Base-by-base conservation (phyloP, 2,329 filamentous ascomycete species). In the Pseudomassariella vexata region DNA sequence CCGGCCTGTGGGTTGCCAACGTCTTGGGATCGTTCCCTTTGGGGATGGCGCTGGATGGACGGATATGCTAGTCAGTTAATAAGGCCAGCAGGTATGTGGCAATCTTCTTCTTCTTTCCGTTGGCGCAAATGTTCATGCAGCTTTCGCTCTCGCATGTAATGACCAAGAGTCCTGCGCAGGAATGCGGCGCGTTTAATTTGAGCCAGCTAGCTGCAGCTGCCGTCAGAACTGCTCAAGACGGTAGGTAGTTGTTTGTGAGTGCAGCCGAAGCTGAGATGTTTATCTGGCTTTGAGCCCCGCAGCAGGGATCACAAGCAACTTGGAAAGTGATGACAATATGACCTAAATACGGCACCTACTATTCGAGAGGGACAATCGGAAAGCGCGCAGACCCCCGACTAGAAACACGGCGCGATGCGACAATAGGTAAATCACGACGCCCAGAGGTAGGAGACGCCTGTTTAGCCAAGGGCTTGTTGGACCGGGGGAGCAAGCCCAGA, bases 401-500 rank as follows among this genome's bases (percentile, higher is more conserved):
- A 28, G 26, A 28, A 15, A 28, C 14, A 19, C 30, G 22, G 28
- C 24, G 32, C 28, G 24, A 38, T 31, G 32, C 14, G 32, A 38
- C 24, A 19, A 32, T n/a, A n/a, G 32, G 32, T 24, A 24, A 35
- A 27, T 27, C 28, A 28, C 20, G 19, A 33, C 17, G 31, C 36
- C 35, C 30, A 36, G 35, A 36, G 38, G 39, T n/a, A n/a, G n/a
- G n/a, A n/a, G 25, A 19, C 26, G 24, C 26, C 24, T 16, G 15
- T 19, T 23, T 11, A 19, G 19, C 21, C 28, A 31, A 27, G 25
- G 34, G 29, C 21, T 34, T 26, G 25, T 26, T 28, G 40, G 36
- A 36, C 35, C 35, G 43, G 42, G 41, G 36, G 35, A 34, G 33
- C 36, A 42, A 46, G 44, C 44, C 44, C 38, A 48, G 42, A 43